Evolutionary conservation across 1,284 basidiomycete genomes (phyloP), one percentile per base, ranked within the genome.

Genomic region (Grifola frondosa): DNA sequence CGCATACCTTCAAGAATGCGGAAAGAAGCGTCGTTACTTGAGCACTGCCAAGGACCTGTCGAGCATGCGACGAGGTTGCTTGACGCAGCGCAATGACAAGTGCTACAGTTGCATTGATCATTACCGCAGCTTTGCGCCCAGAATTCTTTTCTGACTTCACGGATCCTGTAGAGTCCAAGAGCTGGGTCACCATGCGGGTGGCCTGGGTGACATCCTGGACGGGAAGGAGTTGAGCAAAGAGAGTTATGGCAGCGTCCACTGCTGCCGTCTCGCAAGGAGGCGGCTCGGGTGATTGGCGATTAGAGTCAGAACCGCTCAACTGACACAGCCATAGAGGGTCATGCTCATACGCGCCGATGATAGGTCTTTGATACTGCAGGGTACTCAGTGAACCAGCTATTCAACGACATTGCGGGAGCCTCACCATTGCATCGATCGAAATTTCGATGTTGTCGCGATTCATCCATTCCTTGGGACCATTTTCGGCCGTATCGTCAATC

Each of bases 81-180:
- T 73, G 71, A 8, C 86, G 71, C 19, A 98, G 70, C 2, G 88
- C 77, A n/a, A 88, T 75, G 15, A 90, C 73, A 17, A 97, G 60
- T 0, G 91, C 91, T n/a, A 91, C 77, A 7, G 84, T 76, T 4
- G 84, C 78, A 65, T 99, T 99, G 44, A 92, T 77, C 15, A 85
- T 69, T 0, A 96, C 85, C 0, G 96, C 95, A 16, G 90, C 84
- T 59, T 86, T 89, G n/a, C 96, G 73, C 0, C 92, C 96, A 0
- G 84, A 77, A 59, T 97, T 97, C 63, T 80, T 86, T 46, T 98
- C 96, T 21, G 94, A 74, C 62, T 89, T 93, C 4, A 80, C 71
- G 4, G 91, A 94, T 15, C 79, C 76, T 3, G 80, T 77, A 21
- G 79, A 78, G 22, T 89, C 86, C 5, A 88, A 66, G 24, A 97